Evolutionary conservation across 2,329 filamentous ascomycete species (phyloP), one percentile per base, ranked within the genome.

Genomic region (Lasiodiplodia sp.): DNA sequence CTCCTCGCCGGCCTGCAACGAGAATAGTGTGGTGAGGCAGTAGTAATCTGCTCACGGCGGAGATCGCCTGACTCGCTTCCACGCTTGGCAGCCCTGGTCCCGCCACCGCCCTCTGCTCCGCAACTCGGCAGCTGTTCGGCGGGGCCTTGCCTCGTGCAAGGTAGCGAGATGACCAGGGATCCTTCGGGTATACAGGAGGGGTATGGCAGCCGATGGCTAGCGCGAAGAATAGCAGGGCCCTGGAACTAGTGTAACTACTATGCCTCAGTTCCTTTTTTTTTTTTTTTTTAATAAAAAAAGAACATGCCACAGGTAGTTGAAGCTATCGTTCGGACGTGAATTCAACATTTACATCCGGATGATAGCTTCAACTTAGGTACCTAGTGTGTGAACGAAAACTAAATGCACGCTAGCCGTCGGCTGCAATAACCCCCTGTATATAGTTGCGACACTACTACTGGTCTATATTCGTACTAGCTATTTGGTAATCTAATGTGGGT

Each of bases 111-210:
- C 37, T 40, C 40, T 28, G 38, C 57, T 60, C 56, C 56, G 56
- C 56, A 60, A 62, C 31, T 62, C 57, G 57, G 57, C 57, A 31
- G 40, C 57, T 62, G 25, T n/a, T 62, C 23, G 57, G 57, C 47
- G n/a, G 37, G 40, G 25, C 57, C 40, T 47, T 49, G 57, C 57
- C 57, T 40, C 21, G 40, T 49, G 57, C 57, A 40, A 21, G n/a
- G 57, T 62, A 62, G 57, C 57, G 57, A 62, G 23, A 62, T 62
- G 57, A 62, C 23, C 57, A 62, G 57, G 57, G 57, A 49, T 7
- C 21, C 25, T 25, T 49, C 40, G 57, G 40, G 34, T 40, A 28
- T 28, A 28, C 28, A 28, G 28, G 28, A 28, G 28, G 28, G 28
- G 28, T 28, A 28, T 28, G 4, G 4, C 28, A 28, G 28, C 28